Base-by-base conservation (phyloP, 345 rosid genomes). In the Salix koriyanagi region DNA sequence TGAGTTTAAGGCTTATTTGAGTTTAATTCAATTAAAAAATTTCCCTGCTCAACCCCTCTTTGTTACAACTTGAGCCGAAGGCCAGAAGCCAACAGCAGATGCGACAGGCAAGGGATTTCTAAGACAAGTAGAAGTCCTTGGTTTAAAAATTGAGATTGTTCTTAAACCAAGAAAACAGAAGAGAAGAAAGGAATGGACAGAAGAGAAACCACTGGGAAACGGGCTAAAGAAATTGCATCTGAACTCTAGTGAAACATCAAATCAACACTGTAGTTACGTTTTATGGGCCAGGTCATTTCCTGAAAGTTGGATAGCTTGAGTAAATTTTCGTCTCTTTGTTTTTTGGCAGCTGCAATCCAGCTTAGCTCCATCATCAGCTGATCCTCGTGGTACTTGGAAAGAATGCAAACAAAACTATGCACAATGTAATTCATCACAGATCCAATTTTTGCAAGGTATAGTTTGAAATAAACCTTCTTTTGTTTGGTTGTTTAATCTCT, bases 381-480 rank as follows among this genome's bases (percentile, higher is more conserved):
- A 81, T 70, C 84, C 81, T 37, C 76, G 65, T 36, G 84, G 81
- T 23, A 26, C 21, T 34, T 81, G 81, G 81, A 54, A 30, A 6
- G 58, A 73, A 42, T 81, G 84, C 79, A 81, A 74, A 48, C 71
- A 65, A 30, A 77, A 81, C 23, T 26, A 70, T 56, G 78, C 73
- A 7, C 36, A 32, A 54, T 81, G 84, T 42, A 81, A 74, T 64
- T 68, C 84, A 21, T 69, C 81, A 16, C 81, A 81, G 44, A 81
- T 81, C 66, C 68, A 77, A 23, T 77, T 81, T 71, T 74, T 81
- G 10, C 81, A 81, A 77, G 84, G 84, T 77, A 56, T 52, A 6
- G 28, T 69, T 69, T 67, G 15, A 14, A 4, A 41, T 75, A 52
- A 18, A 66, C 26, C 36, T 18, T 68, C 23, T 74, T 76, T 36